Evolutionary conservation across 805 yeast genomes (phyloP), one percentile per base, ranked within the genome.

Genomic region (Candida ascalaphidarum): DNA sequence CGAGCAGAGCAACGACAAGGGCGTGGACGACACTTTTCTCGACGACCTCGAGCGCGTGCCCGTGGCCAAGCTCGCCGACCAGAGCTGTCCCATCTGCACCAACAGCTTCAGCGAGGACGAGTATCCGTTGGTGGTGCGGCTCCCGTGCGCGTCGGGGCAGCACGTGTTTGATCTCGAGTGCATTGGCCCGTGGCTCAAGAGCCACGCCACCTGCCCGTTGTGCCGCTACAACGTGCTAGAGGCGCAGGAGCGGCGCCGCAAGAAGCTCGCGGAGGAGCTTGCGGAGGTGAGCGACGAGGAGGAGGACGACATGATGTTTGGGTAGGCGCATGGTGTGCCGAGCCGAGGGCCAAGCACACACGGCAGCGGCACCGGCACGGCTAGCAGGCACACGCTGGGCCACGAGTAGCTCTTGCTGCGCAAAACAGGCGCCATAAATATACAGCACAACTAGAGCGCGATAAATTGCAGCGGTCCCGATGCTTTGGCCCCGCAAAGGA

Each of bases 131-230:
- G 75, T 88, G 9, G 95, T 85, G 11, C 61, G 68, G 40, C 61
- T 88, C 15, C 78, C 80, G 5, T 88, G 97, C 52, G 34, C 45
- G 20, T 31, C 47, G 11, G 55, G 46, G 25, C 67, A 61, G 21
- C 97, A 88, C 51, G 67, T 67, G 23, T 88, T 82, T 52, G 97
- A 88, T 48, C 61, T 86, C 38, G 96, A 89, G 40, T 88, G 96
- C 50, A 76, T 89, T 21, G 79, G 81, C 0, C 92, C 94, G 0
- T 88, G 97, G 97, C 61, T 89, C 29, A 71, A 74, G 37, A 60
- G 75, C 28, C 74, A 80, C 41, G 59, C 70, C 2, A 79, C 84
- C 1, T 88, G 97, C 46, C 97, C 97, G 0, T 52, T 89, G 43
- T 89, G 96, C 48, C 65, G 97, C 38, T 74, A 69, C 35, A 78